Evolutionary conservation across 805 yeast genomes (phyloP).

Genomic region (Saccharomyces kudriavzevii): DNA sequence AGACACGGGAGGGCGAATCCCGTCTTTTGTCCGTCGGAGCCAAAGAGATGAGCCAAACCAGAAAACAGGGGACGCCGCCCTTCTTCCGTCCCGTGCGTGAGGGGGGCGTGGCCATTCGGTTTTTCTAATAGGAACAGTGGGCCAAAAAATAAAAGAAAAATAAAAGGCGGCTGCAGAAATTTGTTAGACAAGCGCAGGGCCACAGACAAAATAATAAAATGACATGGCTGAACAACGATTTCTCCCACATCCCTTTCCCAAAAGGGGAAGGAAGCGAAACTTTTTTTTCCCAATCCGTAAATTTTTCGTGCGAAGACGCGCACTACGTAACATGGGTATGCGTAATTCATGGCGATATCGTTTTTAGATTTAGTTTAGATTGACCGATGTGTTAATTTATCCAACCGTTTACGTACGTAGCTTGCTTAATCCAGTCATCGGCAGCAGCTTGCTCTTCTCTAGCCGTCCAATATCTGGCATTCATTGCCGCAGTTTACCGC

Average conservation of each 20-base stretch:
- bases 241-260: not conserved
- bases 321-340: not conserved
- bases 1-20: not conserved
- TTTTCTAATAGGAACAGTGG: not conserved
- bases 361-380: not conserved
- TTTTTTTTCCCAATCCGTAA: not conserved
- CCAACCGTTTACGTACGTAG: not conserved
- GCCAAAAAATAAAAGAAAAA: not conserved
- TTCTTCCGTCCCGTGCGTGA: not conserved
- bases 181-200: constrained; percentile 1
- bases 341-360: not conserved
- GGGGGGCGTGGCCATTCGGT: not conserved
- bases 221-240: not conserved
- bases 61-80: not conserved
- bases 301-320: not conserved
- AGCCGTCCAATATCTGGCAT: constrained; percentile 23
- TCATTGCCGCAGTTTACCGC: constrained; percentile 44
- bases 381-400: not conserved
- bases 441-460: not conserved
- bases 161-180: not conserved
- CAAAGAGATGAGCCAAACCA: not conserved
- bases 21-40: not conserved
- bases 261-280: not conserved
- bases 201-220: not conserved
- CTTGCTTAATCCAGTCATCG: not conserved